A percentile compares a stretch with the other conserved stretches of the same genome.
Evolutionary conservation across 108 stramenopile species (phyloP).

Genomic region (Hondaea fermentalgiana): DNA sequence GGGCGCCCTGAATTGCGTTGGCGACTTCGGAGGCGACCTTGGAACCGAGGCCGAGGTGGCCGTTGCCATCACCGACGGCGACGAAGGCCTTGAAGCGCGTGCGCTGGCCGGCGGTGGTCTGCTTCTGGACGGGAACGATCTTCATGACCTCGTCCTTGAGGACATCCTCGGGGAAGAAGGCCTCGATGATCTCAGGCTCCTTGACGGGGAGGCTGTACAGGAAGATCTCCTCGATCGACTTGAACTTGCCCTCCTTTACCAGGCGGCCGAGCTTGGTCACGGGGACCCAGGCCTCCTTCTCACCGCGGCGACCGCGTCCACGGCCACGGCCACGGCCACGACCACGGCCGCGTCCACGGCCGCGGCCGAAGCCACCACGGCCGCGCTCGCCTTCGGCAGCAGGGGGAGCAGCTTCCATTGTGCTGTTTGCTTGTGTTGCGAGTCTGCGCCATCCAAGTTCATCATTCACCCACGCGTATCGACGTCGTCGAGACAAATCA

Average conservation of each 20-base stretch:
- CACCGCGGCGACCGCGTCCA: slow-evolving; percentile 74
- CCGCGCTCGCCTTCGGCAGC: slow-evolving; percentile 8
- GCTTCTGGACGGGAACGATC: slow-evolving; percentile 99
- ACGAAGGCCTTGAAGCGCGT: slow-evolving; percentile 99
- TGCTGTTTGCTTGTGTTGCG: not conserved
- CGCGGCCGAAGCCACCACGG: slow-evolving; percentile 48
- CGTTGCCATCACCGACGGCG: slow-evolving; percentile 87
- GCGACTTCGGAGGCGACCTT: slow-evolving; percentile 98
- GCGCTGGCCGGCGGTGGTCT: slow-evolving; percentile 97
- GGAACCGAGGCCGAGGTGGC: slow-evolving; percentile 98
- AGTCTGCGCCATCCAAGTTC: too few relatives aligned
- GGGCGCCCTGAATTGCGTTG: slow-evolving; percentile 97
- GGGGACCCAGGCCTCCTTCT: slow-evolving; percentile 84
- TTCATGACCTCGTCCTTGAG: slow-evolving; percentile 99
- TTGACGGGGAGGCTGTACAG: slow-evolving; percentile 98
- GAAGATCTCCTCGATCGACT: slow-evolving; percentile 96
- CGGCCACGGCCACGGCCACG: slow-evolving; percentile 78
- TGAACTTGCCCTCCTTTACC: slow-evolving; percentile 98
- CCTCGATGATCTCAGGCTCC: slow-evolving; percentile 99
- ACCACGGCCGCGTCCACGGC: slow-evolving; percentile 34
- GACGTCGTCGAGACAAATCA: too few relatives aligned
- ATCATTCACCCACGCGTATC: too few relatives aligned
- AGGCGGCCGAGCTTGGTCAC: slow-evolving; percentile 99
- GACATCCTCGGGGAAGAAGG: slow-evolving; percentile 79
- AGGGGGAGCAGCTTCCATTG: not conserved